Conservation (phyloP, 176 grass and related monocot species). For the Phyllostachys edulis region DNA sequence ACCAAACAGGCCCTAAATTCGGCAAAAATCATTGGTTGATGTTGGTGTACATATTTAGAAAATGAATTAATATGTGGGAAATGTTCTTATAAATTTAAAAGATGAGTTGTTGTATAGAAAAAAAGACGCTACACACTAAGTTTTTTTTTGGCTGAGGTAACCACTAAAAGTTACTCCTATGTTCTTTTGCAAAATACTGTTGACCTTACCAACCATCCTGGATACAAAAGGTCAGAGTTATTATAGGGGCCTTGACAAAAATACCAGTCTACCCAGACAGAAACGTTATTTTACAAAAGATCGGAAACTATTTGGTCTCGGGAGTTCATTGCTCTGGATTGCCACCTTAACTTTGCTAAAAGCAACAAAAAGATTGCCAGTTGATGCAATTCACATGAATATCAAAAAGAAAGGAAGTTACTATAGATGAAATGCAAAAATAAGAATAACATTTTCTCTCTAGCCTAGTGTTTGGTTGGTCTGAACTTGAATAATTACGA, state of each 20-base stretch:
- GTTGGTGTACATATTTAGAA: too few species aligned
- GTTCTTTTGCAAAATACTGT: background rate
- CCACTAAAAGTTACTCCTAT: background rate
- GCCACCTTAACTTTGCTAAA: too few species aligned
- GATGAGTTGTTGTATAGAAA: background rate
- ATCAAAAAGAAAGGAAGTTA: background rate
- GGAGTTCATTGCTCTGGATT: too few species aligned
- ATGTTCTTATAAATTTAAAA: background rate
- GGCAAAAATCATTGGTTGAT: background rate
- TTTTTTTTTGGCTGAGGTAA: background rate
- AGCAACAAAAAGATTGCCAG: too few species aligned
- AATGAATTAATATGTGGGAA: background rate
- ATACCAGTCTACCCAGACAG: background rate
- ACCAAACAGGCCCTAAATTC: background rate
- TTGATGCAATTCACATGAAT: background rate
- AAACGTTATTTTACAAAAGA: background rate
- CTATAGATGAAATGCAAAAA: background rate
- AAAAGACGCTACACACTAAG: too few species aligned
- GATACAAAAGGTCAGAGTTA: too few species aligned
- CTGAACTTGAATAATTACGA: background rate
- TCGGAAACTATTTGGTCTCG: background rate
- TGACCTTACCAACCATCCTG: too few species aligned
- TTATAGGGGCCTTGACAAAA: background rate
- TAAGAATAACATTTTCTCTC: background rate
- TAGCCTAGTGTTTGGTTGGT: background rate